Conservation (phyloP, 2,329 filamentous ascomycete genomes). For the Pseudogymnoascus sp. region DNA sequence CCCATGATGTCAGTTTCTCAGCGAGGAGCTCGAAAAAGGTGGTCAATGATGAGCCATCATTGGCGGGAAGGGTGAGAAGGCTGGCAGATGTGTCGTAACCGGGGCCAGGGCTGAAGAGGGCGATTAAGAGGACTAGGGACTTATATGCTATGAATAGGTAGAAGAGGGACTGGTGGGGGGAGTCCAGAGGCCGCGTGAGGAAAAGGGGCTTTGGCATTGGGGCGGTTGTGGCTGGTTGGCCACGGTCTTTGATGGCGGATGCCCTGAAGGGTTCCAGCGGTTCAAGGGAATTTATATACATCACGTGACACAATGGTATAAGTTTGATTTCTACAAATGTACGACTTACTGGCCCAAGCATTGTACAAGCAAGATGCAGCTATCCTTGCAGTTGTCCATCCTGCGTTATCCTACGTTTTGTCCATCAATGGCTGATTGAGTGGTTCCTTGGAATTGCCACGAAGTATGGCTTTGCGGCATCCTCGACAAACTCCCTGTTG, state of each 20-base stretch:
- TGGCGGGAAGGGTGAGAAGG: slow-evolving; percentile 34
- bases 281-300: background rate
- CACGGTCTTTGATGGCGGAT: background rate
- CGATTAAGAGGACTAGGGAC: slow-evolving; percentile 52
- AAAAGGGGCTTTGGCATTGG: background rate
- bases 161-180: slow-evolving; percentile 1
- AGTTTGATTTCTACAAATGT: background rate
- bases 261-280: background rate
- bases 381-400: background rate
- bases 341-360: background rate
- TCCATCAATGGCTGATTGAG: background rate
- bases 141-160: slow-evolving; percentile 47
- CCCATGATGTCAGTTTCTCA: slow-evolving; percentile 63
- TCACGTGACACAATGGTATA: background rate
- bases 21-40: slow-evolving; percentile 17
- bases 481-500: background rate
- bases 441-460: background rate
- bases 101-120: slow-evolving; percentile 47
- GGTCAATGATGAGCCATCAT: background rate
- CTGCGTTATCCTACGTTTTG: background rate
- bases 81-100: slow-evolving; percentile 72
- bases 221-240: background rate
- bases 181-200: slow-evolving; percentile 1
- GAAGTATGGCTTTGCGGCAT: background rate
- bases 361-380: background rate